Base-by-base conservation (phyloP, 306 rosid species). In the Abrus pulchellus region DNA sequence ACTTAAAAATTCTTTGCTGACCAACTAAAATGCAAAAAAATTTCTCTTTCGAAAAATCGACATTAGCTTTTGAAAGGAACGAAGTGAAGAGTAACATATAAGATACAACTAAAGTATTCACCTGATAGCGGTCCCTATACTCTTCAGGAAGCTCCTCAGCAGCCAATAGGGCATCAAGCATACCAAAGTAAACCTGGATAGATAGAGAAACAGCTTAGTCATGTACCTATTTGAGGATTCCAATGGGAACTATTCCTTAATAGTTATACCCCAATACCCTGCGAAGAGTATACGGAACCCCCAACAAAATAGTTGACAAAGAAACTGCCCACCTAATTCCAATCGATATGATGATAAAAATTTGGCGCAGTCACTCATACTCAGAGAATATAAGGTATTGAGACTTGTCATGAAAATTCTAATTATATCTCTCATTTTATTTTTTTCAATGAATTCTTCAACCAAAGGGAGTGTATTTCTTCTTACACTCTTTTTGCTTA, bases 101-200 rank as follows among this genome's bases (percentile, higher is more conserved):
- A 30, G 7, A 59, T 40, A 60, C 13, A 41, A 66, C 49, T 32
- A 72, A 82, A 40, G 79, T 80, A 55, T 3, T 49, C 88, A 94
- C 99, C 99, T 95, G 99, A 83, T 83, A 76, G 33, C 89, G 92
- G 76, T 92, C 89, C 86, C 83, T 85, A 72, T 89, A 93, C 84
- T 95, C 99, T 82, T 90, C 98, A 47, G 99, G 99, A 69, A 95
- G 98, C 89, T 89, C 97, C 90, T 95, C 98, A 2, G 98, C 89
- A 74, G 94, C 97, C 97, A 95, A 87, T 78, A 95, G 82, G 49
- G 99, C 99, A 73, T 95, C 99, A 75, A 95, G 98, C 99, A 95
- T 95, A 80, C 99, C 99, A 77, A 95, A 95, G 86, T 93, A 95
- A 60, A 89, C 99, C 99, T 95, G 83, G 81, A 82, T 36, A 34